A percentile compares a stretch with the other conserved stretches of the same genome.
These are phyloP conservation scores for Trametes gibbosa DNA, from an alignment of 768 basidiomycete species.

Conservation along the genomic window DNA sequence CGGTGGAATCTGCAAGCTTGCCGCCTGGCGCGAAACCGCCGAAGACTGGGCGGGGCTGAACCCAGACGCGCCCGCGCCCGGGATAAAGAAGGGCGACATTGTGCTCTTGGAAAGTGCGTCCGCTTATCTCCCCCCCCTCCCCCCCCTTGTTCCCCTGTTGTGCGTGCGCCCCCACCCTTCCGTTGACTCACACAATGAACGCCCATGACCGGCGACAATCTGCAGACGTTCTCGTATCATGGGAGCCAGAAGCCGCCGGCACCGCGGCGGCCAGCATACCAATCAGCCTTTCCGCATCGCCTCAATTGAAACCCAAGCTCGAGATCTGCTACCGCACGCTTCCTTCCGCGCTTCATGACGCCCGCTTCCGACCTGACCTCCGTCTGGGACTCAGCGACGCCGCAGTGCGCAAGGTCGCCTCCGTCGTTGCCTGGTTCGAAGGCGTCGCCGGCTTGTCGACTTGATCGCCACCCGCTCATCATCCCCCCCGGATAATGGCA, in stretches of 20 bases:
- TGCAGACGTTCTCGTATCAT: constrained; percentile 52
- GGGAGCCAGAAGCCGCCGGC: constrained; percentile 32
- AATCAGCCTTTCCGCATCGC: constrained; percentile 63
- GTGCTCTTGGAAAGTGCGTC: constrained; percentile 64
- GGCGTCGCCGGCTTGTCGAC: constrained; percentile 42
- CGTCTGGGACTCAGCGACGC: constrained; percentile 69
- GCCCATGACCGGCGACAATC: neutral
- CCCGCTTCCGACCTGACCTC: constrained; percentile 65
- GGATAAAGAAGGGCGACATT: constrained; percentile 68
- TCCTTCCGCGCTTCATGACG: constrained; percentile 60
- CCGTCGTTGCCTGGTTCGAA: constrained; percentile 71
- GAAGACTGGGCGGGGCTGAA: constrained; percentile 63
- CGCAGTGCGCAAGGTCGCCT: constrained; percentile 62
- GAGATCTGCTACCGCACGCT: constrained; percentile 80
- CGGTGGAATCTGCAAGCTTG: constrained; percentile 64
- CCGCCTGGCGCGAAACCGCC: constrained; percentile 77
- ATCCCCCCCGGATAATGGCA: neutral
- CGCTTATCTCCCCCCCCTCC: constrained; percentile 6
- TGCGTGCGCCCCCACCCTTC: no score
- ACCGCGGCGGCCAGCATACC: constrained; percentile 28
- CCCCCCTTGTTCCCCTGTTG: neutral
- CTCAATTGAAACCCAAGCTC: constrained; percentile 55
- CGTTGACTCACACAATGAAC: no score
- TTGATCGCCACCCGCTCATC: neutral
- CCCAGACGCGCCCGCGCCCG: constrained; percentile 27